Percentiles rank a stretch among this genome's conserved stretches.
Conservation (phyloP, 208 protist species). For the Leishmania guyanensis region DNA sequence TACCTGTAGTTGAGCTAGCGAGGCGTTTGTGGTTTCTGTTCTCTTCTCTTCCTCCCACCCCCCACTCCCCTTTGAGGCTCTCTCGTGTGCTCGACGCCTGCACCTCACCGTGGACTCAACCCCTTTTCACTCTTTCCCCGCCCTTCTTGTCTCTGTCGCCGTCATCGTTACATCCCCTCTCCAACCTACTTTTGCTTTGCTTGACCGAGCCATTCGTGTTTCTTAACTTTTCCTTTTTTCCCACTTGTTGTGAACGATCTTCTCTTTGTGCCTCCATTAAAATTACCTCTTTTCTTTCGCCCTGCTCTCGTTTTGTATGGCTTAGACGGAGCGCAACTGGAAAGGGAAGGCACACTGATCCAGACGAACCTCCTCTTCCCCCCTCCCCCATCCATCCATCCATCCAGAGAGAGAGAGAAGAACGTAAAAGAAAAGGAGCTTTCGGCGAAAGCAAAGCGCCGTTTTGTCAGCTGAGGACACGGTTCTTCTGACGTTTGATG, state of each 20-base stretch:
- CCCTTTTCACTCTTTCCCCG: neutral
- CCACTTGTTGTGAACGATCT: neutral
- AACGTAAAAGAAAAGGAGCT: no score
- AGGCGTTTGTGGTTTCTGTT: neutral
- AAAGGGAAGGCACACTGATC: neutral
- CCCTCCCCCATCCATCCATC: neutral
- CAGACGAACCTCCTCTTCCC: neutral
- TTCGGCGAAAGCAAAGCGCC: neutral
- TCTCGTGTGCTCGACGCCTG: neutral
- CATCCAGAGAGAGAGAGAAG: neutral
- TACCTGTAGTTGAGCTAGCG: neutral
- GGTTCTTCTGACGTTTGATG: neutral
- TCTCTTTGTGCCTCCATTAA: neutral
- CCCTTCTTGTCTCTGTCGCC: neutral
- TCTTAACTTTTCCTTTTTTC: neutral
- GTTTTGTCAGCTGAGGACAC: neutral
- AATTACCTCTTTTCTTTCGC: neutral
- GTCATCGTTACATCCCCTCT: neutral
- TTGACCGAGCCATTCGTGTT: neutral
- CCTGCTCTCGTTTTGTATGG: neutral
- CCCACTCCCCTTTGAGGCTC: no score
- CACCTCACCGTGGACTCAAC: neutral
- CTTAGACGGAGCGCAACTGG: neutral
- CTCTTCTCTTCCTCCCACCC: neutral
- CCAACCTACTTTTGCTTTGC: neutral